These are phyloP conservation scores for Flueggea neowawraea DNA, from an alignment of 441 rosid genomes.

Conservation along the genomic window DNA sequence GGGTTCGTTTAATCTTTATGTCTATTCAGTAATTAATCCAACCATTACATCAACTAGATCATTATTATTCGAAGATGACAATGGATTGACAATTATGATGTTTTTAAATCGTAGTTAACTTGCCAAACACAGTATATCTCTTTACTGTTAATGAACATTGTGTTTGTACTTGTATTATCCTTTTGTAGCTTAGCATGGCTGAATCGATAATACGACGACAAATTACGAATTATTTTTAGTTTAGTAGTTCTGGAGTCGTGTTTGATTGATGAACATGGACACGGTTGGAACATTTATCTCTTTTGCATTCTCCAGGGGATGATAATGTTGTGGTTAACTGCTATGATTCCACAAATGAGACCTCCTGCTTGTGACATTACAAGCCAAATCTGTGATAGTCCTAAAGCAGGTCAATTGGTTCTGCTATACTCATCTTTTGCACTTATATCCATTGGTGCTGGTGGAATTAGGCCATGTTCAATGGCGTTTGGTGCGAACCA, in stretches of 20 bases:
- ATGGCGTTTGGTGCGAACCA: slow-evolving; percentile 96
- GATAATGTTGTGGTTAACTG: slow-evolving; percentile 68
- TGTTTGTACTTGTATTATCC: too few relatives aligned
- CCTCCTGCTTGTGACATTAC: slow-evolving; percentile 46
- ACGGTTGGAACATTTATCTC: too few relatives aligned
- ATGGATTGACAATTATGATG: background rate
- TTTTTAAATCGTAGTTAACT: too few relatives aligned
- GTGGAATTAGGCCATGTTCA: slow-evolving; percentile 93
- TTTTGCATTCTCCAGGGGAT: slow-evolving; percentile 46
- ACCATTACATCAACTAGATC: background rate
- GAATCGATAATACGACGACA: too few relatives aligned
- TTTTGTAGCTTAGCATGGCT: too few relatives aligned
- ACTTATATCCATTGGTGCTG: slow-evolving; percentile 80
- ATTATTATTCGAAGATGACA: background rate
- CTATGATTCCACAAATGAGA: slow-evolving; percentile 58
- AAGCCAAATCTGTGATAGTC: slow-evolving; percentile 34
- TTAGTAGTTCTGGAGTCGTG: too few relatives aligned
- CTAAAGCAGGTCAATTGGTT: slow-evolving; percentile 54
- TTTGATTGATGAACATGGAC: too few relatives aligned
- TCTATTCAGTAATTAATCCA: background rate
- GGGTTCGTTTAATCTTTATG: background rate
- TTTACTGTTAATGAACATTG: too few relatives aligned
- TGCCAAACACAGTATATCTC: too few relatives aligned
- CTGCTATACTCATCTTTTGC: slow-evolving; percentile 51
- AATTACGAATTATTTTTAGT: too few relatives aligned